Evolutionary conservation across 805 yeast genomes (phyloP), one percentile per base, ranked within the genome.

Genomic region (Candida insectalens): DNA sequence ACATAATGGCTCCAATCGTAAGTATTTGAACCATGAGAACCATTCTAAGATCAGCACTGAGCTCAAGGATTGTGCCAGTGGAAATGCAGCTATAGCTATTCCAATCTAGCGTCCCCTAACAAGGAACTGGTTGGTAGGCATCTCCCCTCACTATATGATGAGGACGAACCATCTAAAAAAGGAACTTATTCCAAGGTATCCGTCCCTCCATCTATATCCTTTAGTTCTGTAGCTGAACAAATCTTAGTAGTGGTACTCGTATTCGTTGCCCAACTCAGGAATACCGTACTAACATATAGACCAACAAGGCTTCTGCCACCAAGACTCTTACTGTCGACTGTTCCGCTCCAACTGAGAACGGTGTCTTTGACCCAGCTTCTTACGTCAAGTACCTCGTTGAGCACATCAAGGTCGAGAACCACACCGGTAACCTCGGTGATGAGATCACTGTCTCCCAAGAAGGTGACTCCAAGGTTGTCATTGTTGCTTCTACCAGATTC

Each of bases 381-480:
- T 87, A 89, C 79, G 94, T 84, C 61, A 89, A 92, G 77, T 92
- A 80, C 89, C 81, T 92, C 69, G 77, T 82, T 66, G 97, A 92
- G 74, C 95, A 85, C 85, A 89, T 92, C 84, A 92, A 92, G 81
- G 89, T 92, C 62, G 99, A 92, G 50, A 88, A 89, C 68, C 77
- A 81, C 62, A 74, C 83, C 59, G 96, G 97, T 69, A 83, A 87
- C 89, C 81, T 92, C 63, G 96, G 95, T 72, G 88, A 83, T 65
- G 83, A 80, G 63, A 77, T 92, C 75, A 72, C 88, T 47, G 85
- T 89, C 51, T 69, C 85, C 59, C 69, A 74, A 59, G 92, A 85
- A 62, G 94, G 88, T 62, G 71, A 77, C 75, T 79, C 81, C 73
- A 77, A 83, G 63, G 79, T 83, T 63, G 85, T 92, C 62, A 83